These are phyloP conservation scores for Canavalia ensiformis DNA, from an alignment of 306 rosid species.

Conservation along the genomic window DNA sequence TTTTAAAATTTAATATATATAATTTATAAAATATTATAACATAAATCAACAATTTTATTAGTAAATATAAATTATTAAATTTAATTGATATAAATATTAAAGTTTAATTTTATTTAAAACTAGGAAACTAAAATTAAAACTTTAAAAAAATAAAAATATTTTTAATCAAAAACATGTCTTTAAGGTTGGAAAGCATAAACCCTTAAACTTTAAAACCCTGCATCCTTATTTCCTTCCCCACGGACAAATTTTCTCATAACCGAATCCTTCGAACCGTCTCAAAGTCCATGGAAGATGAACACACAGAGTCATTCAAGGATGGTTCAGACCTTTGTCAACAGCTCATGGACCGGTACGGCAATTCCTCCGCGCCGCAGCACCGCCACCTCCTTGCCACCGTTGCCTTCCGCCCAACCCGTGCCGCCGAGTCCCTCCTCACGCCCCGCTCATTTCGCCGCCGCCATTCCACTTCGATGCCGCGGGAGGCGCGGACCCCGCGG, in stretches of 20 bases:
- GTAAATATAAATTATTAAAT: too few species aligned
- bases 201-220: neutral
- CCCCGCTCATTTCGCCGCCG: slow-evolving; percentile 80
- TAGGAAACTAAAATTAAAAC: too few species aligned
- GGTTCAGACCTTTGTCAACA: slow-evolving; percentile 80
- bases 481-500: slow-evolving; percentile 58
- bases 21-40: too few species aligned
- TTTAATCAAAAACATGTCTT: too few species aligned
- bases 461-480: slow-evolving; percentile 68
- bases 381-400: slow-evolving; percentile 91
- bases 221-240: neutral
- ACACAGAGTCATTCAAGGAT: slow-evolving; percentile 51
- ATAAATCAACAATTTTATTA: too few species aligned
- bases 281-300: slow-evolving; percentile 65
- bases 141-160: too few species aligned
- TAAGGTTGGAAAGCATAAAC: neutral
- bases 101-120: too few species aligned
- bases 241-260: slow-evolving; percentile 19
- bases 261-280: neutral
- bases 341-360: slow-evolving; percentile 91
- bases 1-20: too few species aligned
- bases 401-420: slow-evolving; percentile 74
- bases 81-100: too few species aligned
- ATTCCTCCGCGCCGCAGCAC: slow-evolving; percentile 86
- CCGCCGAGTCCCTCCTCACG: slow-evolving; percentile 74